Evolutionary conservation across 2,329 filamentous ascomycete species (phyloP), one percentile per base, ranked within the genome.

Genomic region (Ramularia endophylla): DNA sequence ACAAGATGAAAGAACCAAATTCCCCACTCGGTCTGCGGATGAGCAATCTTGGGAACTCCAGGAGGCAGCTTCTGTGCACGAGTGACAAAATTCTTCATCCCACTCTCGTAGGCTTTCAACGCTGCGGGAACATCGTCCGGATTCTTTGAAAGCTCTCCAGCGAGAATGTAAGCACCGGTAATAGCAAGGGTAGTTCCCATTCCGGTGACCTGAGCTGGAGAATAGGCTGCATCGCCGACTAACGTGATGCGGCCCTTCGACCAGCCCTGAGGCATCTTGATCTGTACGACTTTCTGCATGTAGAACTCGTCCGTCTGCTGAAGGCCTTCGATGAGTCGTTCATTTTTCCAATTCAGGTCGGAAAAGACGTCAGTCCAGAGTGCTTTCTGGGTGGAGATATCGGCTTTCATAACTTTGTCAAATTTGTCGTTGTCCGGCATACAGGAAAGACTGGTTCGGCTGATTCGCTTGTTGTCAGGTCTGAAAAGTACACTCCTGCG

Each of bases 291-390:
- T 34, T 49, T 44, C 16, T 48, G 41, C 31, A 51, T 49, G 45
- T 60, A 58, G 36, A 60, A 57, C 25, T 55, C 52, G 7, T 54
- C 45, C 5, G 53, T 39, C 46, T 71, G 41, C 58, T 80, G 51
- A 44, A 61, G 48, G 2, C 46, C 51, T 7, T 45, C 17, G 4
- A 59, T 15, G 7, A 58, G 29, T 15, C 55, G 39, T 8, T 42
- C 25, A 7, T 51, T 40, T 34, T 60, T 53, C 56, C 56, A 60
- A 3, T 53, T 57, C 3, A 45, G 45, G 18, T 50, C 52, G 5
- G 20, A 8, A 38, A 61, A 60, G 4, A 47, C 45, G 17, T 47
- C 25, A 6, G 20, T 32, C 33, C 58, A 48, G 19, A 52, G 32
- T 5, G 43, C 39, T 19, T 55, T 58, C 42, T 60, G 57, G 20